These are phyloP conservation scores for Lenzites betulinus DNA, from an alignment of 768 basidiomycete species.

Conservation along the genomic window DNA sequence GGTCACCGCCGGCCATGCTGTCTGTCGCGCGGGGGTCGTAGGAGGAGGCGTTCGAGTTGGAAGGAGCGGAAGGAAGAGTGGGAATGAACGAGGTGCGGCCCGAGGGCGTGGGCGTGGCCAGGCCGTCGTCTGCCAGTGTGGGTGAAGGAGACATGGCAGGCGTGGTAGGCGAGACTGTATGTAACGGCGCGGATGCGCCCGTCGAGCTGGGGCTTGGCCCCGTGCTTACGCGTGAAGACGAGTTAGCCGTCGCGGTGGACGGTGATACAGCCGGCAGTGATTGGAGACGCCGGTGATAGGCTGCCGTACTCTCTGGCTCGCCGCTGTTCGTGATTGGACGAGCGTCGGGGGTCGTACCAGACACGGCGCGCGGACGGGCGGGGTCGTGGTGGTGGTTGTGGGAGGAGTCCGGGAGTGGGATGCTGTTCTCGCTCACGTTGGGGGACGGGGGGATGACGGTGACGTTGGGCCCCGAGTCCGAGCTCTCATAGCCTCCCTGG, in stretches of 20 bases:
- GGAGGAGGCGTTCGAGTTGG: slow-evolving; percentile 11
- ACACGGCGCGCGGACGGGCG: slow-evolving; percentile 3
- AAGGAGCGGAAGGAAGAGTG: slow-evolving; percentile 16
- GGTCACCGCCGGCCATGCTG: slow-evolving; percentile 20
- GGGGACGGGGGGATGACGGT: slow-evolving; percentile 39
- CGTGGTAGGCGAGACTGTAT: neutral
- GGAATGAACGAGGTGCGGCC: slow-evolving; percentile 25
- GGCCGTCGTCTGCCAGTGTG: slow-evolving; percentile 26
- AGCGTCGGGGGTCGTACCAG: slow-evolving; percentile 2
- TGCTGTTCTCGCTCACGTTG: slow-evolving; percentile 21
- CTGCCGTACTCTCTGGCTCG: neutral
- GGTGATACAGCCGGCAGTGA: slow-evolving; percentile 17
- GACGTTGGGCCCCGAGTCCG: slow-evolving; percentile 32
- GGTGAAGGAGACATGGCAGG: slow-evolving; percentile 9
- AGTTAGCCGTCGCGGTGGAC: slow-evolving; percentile 7
- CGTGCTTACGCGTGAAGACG: slow-evolving; percentile 9
- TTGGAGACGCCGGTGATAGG: slow-evolving; percentile 16
- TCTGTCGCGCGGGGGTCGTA: slow-evolving; percentile 17
- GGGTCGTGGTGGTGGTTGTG: neutral
- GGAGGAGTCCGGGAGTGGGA: slow-evolving; percentile 12
- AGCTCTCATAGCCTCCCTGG: slow-evolving; percentile 13
- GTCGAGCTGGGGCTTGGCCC: neutral
- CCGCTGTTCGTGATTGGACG: slow-evolving; percentile 7
- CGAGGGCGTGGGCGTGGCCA: slow-evolving; percentile 27
- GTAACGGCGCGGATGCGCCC: neutral